Evolutionary conservation across 2,329 filamentous ascomycete genomes (phyloP), one percentile per base, ranked within the genome.

Genomic region (Calonectria naviculata): DNA sequence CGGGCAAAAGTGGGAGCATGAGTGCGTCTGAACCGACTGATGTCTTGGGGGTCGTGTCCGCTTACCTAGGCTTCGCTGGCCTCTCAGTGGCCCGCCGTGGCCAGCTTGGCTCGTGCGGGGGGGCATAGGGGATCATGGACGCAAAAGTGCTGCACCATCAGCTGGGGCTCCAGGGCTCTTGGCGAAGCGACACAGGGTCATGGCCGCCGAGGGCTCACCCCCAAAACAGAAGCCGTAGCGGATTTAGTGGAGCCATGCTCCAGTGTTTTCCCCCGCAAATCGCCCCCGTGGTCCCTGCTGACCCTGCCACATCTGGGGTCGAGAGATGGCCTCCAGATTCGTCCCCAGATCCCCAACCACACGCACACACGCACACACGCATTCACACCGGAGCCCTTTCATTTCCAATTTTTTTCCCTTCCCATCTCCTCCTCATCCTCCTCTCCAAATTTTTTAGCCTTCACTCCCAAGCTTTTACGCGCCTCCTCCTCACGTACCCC

Each of bases 101-200:
- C 31, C 60, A 42, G n/a, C n/a, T n/a, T 67, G 47, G 68, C 63
- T 62, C 68, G 71, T 73, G 71, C 68, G 68, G 65, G 31, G 56
- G 26, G 36, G 49, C 12, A 34, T 6, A 28, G 26, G 47, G 65
- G 49, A 38, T 34, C 52, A 54, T 21, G 21, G 36, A 24, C 34
- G 44, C 44, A 61, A 47, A 65, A 58, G 68, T 73, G 70, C 71
- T 65, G 71, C 58, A 64, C 71, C 52, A n/a, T 78, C 74, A 78
- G 75, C 68, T 74, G 73, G 46, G 58, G 31, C 31, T 56, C 52
- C 12, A 58, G 52, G 52, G 34, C 46, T 36, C 49, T 47, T 46
- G 64, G 47, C 44, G 52, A 58, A 58, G 52, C 34, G 21, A 58
- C 34, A 58, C 52, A 58, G 52, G 52, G 52, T 19, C 36, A 24